Evolutionary conservation across 176 grass and related monocot genomes (phyloP), one percentile per base, ranked within the genome.

Genomic region (Zoysia japonica): DNA sequence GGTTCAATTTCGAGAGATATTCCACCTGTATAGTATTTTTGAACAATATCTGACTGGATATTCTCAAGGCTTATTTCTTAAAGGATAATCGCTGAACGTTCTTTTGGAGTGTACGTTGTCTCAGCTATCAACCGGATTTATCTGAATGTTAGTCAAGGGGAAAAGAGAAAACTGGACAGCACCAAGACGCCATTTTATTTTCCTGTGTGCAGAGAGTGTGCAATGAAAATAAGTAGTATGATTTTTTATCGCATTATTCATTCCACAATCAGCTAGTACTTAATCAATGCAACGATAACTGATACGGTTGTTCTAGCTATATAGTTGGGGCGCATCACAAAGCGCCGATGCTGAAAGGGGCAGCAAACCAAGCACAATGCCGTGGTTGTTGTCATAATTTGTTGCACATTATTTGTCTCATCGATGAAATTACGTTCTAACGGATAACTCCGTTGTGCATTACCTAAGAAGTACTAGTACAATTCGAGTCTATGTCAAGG

Each of bases 351-450:
- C 8, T 45, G 3, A 6, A 47, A 47, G 1, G 5, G 45, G 45
- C 45, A 47, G 45, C 45, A 47, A 47, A 47, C 28, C 45, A 47
- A 7, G 45, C 45, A 47, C 45, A 47, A 47, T 47, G 45, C 5
- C 43, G 4, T 45, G 3, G 43, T 45, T 45, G 6, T 7, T 47
- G 8, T 47, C 45, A 47, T 28, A 72, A 36, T 47, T 40, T 39
- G 59, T 12, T 60, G 78, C 52, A 55, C 68, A 82, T 48, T 65
- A 42, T 57, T 1, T 87, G 73, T 78, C 67, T 41, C 20, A 2
- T 17, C 72, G 40, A 77, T 47, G 8, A 7, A 47, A 65, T 68
- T 0, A 12, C 8, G 20, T 35, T 60, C 67, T 79, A 35, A 9
- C 67, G 79, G 79, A 42, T 73, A 79, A 72, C 44, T 19, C 61